Conservation (phyloP, 2,329 filamentous ascomycete genomes). For the Fusarium pininemorale region DNA sequence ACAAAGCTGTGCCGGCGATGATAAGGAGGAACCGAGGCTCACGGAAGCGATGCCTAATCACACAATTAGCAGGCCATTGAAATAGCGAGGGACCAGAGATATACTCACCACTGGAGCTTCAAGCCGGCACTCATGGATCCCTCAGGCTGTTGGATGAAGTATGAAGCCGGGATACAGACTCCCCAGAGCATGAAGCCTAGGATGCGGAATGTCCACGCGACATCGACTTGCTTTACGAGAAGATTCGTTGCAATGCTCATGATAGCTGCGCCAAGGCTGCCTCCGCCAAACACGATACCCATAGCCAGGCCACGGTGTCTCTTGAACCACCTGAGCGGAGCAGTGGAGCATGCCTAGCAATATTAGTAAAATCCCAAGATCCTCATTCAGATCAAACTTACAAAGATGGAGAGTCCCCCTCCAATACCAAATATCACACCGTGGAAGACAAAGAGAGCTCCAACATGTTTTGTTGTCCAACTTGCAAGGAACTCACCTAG, state of each 20-base stretch:
- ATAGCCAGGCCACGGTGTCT: conserved; percentile 42
- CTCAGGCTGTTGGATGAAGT: conserved; percentile 36
- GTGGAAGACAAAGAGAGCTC: conserved; percentile 40
- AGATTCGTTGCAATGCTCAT: conserved; percentile 42
- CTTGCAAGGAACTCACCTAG: conserved; percentile 44
- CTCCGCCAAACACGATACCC: conserved; percentile 44
- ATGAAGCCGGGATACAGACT: conserved; percentile 44
- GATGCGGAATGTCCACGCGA: conserved; percentile 43
- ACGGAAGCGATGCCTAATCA: conserved; percentile 41
- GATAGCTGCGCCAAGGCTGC: conserved; percentile 42
- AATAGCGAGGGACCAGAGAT: accelerated
- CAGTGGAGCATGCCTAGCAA: conserved; percentile 31
- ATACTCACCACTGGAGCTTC: conserved; percentile 39
- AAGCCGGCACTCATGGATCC: conserved; percentile 12
- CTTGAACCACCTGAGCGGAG: conserved; percentile 40
- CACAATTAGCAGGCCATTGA: accelerated
- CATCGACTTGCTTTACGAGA: conserved; percentile 35
- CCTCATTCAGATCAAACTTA: not conserved
- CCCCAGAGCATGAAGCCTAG: conserved; percentile 42
- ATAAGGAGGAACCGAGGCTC: conserved; percentile 39
- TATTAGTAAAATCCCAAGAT: accelerated
- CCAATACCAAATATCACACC: conserved; percentile 42
- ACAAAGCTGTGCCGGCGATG: conserved; percentile 37
- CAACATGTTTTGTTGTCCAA: conserved; percentile 38
- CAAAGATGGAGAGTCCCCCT: conserved; percentile 36